Conservation (phyloP, 1,284 basidiomycete genomes). For the Boletellus dicymbophilus region DNA sequence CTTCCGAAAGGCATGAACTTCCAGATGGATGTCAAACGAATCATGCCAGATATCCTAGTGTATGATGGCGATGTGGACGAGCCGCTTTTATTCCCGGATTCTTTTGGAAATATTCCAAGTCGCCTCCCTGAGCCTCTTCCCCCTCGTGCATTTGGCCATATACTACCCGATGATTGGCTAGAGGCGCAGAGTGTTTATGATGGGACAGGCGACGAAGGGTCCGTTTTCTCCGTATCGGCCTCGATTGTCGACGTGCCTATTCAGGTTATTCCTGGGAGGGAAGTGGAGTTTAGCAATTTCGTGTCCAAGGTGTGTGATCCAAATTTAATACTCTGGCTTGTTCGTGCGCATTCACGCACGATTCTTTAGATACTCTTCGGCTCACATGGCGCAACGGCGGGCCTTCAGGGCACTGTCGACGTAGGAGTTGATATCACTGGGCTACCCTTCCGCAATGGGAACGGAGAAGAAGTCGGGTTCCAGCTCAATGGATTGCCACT, state of each 20-base stretch:
- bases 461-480: slow-evolving; percentile 46
- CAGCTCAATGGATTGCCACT: slow-evolving; percentile 66
- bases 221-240: slow-evolving; percentile 58
- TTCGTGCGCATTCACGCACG: background rate
- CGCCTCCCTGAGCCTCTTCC: slow-evolving; percentile 66
- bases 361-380: slow-evolving; percentile 63
- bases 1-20: slow-evolving; percentile 68
- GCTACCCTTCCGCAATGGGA: slow-evolving; percentile 46
- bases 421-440: slow-evolving; percentile 63
- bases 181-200: slow-evolving; percentile 49
- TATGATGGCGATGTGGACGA: slow-evolving; percentile 68
- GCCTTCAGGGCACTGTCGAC: slow-evolving; percentile 64
- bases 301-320: slow-evolving; percentile 63
- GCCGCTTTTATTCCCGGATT: background rate
- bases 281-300: slow-evolving; percentile 72
- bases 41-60: slow-evolving; percentile 73
- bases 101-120: slow-evolving; percentile 34
- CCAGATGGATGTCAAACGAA: slow-evolving; percentile 55
- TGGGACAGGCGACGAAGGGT: slow-evolving; percentile 48
- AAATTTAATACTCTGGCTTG: background rate
- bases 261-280: slow-evolving; percentile 71
- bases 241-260: slow-evolving; percentile 70
- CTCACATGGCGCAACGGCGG: slow-evolving; percentile 63
- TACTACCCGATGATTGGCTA: slow-evolving; percentile 70
- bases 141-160: slow-evolving; percentile 69